Conservation (phyloP, 495 filamentous ascomycete species). For the Terfezia boudieri region DNA sequence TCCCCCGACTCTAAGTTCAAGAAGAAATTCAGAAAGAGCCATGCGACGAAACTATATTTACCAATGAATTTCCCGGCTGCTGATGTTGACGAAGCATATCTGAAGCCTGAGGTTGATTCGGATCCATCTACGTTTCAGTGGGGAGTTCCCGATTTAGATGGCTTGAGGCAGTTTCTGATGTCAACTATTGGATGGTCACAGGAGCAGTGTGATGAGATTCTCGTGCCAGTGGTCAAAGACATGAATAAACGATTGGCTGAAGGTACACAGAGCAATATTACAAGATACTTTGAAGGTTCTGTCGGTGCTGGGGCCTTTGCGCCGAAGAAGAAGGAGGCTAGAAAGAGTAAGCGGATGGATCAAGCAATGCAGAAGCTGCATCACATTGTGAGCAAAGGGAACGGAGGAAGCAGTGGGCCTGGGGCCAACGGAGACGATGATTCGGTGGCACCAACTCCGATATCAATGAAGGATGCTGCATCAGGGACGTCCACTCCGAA, state of each 20-base stretch:
- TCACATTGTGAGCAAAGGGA: constrained; percentile 21
- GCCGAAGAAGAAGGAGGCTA: constrained; percentile 37
- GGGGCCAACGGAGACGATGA: background rate
- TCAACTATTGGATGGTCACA: constrained; percentile 77
- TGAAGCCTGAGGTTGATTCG: constrained; percentile 61
- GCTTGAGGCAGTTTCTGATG: constrained; percentile 70
- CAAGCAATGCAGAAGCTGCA: constrained; percentile 51
- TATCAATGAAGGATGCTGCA: background rate
- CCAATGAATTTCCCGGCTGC: constrained; percentile 52
- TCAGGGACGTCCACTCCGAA: background rate
- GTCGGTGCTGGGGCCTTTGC: constrained; percentile 52
- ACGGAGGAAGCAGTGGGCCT: background rate
- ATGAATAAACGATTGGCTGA: constrained; percentile 74
- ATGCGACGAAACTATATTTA: constrained; percentile 66
- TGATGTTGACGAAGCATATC: constrained; percentile 59
- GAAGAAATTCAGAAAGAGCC: constrained; percentile 52
- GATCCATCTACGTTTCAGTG: constrained; percentile 66
- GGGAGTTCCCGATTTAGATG: constrained; percentile 84
- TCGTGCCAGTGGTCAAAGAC: constrained; percentile 81
- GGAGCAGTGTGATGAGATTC: constrained; percentile 78
- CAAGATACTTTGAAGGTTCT: constrained; percentile 50
- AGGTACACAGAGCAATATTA: constrained; percentile 90
- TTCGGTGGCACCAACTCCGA: background rate
- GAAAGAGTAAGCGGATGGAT: constrained; percentile 61
- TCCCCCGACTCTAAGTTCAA: constrained; percentile 40